Evolutionary conservation across 768 basidiomycete species (phyloP), one percentile per base, ranked within the genome.

Genomic region (Cystobasidium ongulense): DNA sequence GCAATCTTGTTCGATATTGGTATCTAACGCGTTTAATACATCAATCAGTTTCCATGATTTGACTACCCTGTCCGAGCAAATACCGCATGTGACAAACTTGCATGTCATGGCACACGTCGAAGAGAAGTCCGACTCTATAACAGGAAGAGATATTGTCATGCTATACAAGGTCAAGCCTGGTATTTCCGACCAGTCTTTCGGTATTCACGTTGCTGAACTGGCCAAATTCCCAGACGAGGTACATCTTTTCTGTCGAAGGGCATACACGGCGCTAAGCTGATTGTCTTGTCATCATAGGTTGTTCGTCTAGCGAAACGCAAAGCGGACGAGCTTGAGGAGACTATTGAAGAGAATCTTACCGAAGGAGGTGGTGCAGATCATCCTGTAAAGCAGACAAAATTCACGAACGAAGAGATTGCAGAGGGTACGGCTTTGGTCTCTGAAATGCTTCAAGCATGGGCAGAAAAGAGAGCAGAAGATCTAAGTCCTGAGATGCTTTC

Each of bases 151-250:
- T 76, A 97, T 98, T 63, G 90, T 89, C 0, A 82, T 91, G 68
- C 83, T 89, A 35, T 90, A 90, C 79, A 86, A 88, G 75, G 87
- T 88, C 29, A 85, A 87, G 70, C 90, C 90, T 25, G 95, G 94
- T 65, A 53, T 96, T 25, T 92, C 91, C 54, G 95, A 98, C 80
- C 95, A 97, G 81, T 95, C 92, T 80, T 98, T 97, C 79, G 96
- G 95, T 81, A 98, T 99, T 33, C 93, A 98, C 77, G 96, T 99
- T 18, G 96, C 96, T 0, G 86, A 92, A 80, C 84, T 98, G n/a
- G 95, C 95, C 1, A 94, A 97, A 81, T 99, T 99, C 82, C 96
- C 96, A 0, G 90, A 94, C 74, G 89, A 88, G 76, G 94, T 98
- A 13, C 86, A 98, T 74, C 84, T 75, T 13, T 23, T 8, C 50